These are phyloP conservation scores for Solanum tacnaense DNA, from an alignment of 257 asterid genomes.

Conservation along the genomic window DNA sequence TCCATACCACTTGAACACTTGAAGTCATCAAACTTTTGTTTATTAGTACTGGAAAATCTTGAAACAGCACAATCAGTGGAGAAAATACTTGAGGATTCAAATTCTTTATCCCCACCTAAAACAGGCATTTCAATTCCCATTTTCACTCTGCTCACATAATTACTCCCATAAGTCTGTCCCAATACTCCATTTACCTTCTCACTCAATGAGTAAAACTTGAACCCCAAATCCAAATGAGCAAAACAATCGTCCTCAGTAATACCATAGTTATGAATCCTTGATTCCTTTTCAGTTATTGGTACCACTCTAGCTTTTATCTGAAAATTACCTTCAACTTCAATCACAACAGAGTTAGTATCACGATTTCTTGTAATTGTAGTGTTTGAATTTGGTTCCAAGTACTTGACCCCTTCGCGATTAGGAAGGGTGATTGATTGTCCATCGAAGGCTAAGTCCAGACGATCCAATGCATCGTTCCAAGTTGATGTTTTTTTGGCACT, in stretches of 20 bases:
- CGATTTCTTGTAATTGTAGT: constrained; percentile 31
- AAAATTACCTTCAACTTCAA: constrained; percentile 67
- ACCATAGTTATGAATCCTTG: constrained; percentile 52
- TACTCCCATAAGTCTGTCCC: constrained; percentile 65
- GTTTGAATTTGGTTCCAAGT: constrained; percentile 19
- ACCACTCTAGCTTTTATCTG: constrained; percentile 59
- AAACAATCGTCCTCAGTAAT: constrained; percentile 62
- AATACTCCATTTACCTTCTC: constrained; percentile 53
- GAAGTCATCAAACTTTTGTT: constrained; percentile 8
- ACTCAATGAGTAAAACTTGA: constrained; percentile 60
- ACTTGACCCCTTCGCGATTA: constrained; percentile 31
- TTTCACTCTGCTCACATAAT: constrained; percentile 56
- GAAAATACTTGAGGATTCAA: constrained; percentile 44
- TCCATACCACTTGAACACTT: constrained; percentile 46
- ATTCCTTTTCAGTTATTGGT: constrained; percentile 56
- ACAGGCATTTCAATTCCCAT: constrained; percentile 82
- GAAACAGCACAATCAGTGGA: constrained; percentile 61
- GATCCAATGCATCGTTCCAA: constrained; percentile 54
- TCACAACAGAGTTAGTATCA: constrained; percentile 37
- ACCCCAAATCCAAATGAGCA: constrained; percentile 78
- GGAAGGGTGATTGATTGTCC: constrained; percentile 29
- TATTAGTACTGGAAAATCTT: constrained; percentile 11
- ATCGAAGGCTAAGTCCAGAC: constrained; percentile 35
- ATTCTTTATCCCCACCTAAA: constrained; percentile 65
- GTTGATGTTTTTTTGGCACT: constrained; percentile 57